A percentile compares a stretch with the other conserved stretches of the same genome.
Evolutionary conservation across 257 asterid species (phyloP).

Genomic region (Jacaranda copaia): DNA sequence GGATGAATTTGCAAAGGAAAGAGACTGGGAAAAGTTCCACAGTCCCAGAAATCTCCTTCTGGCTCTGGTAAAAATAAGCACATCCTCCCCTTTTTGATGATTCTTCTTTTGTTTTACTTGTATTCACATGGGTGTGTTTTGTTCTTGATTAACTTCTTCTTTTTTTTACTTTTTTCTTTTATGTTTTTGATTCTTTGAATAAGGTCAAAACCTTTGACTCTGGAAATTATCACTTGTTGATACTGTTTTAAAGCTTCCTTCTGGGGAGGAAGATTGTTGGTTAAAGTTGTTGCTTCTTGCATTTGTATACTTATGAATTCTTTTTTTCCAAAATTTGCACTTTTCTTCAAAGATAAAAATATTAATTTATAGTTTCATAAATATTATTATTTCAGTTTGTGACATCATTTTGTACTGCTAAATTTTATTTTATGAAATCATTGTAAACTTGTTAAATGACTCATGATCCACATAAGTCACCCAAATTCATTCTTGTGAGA

Average conservation of each 20-base stretch:
- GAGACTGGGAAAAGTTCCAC: slow-evolving; percentile 46
- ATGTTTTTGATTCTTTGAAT: not conserved
- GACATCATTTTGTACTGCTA: no score
- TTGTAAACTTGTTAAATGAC: no score
- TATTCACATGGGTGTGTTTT: not conserved
- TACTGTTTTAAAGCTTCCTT: not conserved
- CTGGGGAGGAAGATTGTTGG: not conserved
- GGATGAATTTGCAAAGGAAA: slow-evolving; percentile 43
- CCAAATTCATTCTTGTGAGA: no score
- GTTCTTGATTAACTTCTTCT: no score
- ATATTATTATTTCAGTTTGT: no score
- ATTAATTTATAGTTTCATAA: no score
- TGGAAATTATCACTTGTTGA: not conserved
- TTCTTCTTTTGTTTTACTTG: not conserved
- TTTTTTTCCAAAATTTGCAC: not conserved
- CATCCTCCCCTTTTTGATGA: not conserved
- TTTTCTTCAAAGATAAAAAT: no score
- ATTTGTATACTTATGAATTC: not conserved
- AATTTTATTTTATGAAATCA: no score
- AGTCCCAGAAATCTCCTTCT: slow-evolving; percentile 46
- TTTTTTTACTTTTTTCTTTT: no score
- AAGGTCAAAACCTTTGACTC: not conserved
- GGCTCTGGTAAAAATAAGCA: slow-evolving; percentile 31
- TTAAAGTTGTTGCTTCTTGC: not conserved
- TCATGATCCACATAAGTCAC: no score